phyloP scores from a whole-genome alignment of 805 yeast genomes.

The Candida nonsorbophila region DNA sequence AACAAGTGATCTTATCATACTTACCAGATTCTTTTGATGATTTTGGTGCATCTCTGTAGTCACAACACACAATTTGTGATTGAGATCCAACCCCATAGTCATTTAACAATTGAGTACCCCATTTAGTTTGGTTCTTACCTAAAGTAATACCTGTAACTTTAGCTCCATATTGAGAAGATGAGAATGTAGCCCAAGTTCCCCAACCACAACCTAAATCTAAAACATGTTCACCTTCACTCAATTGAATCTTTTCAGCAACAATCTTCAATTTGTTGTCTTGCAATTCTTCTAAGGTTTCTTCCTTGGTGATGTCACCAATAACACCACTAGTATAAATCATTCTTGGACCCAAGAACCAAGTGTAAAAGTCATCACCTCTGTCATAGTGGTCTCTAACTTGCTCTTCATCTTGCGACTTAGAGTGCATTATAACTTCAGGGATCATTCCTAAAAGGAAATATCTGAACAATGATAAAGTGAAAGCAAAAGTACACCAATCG shows the following conservation, averaged over 20 bases:
- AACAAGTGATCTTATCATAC: conserved; percentile 83
- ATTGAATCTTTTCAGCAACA: conserved; percentile 81
- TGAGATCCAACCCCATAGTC: conserved; percentile 68
- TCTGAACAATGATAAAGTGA: conserved; percentile 71
- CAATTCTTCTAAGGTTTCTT: conserved; percentile 71
- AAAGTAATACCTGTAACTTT: conserved; percentile 84
- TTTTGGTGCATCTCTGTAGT: conserved; percentile 89
- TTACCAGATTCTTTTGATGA: conserved; percentile 36
- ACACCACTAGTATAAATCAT: conserved; percentile 91
- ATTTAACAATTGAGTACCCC: conserved; percentile 70
- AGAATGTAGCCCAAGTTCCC: conserved; percentile 88
- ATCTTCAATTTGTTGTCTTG: conserved; percentile 88
- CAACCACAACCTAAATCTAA: conserved; percentile 93
- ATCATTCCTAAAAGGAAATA: conserved; percentile 83
- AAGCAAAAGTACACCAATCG: conserved; percentile 83
- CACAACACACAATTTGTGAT: conserved; percentile 73
- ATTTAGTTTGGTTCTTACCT: conserved; percentile 85
- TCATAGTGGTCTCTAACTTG: conserved; percentile 95
- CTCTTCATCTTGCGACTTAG: conserved; percentile 92
- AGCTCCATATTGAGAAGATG: conserved; percentile 80
- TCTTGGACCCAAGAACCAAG: conserved; percentile 92
- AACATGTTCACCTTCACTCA: conserved; percentile 66
- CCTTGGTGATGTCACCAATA: conserved; percentile 61
- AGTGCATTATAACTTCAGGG: conserved; percentile 89
- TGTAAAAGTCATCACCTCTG: conserved; percentile 92